These are phyloP conservation scores for Pichia sp. DNA, from an alignment of 1,139 yeast genomes.

Conservation along the genomic window DNA sequence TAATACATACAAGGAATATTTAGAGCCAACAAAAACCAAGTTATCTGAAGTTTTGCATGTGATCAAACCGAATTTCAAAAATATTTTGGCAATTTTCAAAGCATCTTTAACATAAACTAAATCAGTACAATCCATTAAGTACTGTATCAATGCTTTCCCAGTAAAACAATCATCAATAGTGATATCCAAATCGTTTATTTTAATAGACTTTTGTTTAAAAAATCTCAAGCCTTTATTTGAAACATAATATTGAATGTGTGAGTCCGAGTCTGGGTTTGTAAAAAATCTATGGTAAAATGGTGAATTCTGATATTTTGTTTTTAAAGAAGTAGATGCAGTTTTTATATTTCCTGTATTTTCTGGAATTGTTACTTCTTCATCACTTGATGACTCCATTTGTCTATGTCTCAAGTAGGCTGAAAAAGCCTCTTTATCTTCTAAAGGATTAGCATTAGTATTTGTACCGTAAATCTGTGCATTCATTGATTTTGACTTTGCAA, in stretches of 20 bases:
- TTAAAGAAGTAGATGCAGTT: not conserved
- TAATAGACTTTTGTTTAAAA: constrained; percentile 37
- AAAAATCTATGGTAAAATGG: constrained; percentile 75
- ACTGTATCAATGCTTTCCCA: constrained; percentile 76
- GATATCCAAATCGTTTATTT: constrained; percentile 19
- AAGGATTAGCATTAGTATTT: not conserved
- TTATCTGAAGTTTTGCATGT: constrained; percentile 12
- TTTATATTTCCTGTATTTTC: not conserved
- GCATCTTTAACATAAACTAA: constrained; percentile 57
- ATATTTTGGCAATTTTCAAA: constrained; percentile 47
- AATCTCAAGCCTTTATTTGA: constrained; percentile 63
- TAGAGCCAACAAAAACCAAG: constrained; percentile 1
- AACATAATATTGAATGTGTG: constrained; percentile 72
- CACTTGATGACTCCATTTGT: constrained; percentile 8
- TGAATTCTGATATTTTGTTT: constrained; percentile 31
- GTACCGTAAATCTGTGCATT: constrained; percentile 1
- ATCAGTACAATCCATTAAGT: constrained; percentile 89
- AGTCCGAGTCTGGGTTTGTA: constrained; percentile 83
- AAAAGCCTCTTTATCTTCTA: constrained; percentile 9
- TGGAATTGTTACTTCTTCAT: not conserved
- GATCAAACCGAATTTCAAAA: constrained; percentile 32
- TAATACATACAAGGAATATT: constrained; percentile 21
- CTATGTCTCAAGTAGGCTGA: constrained; percentile 13
- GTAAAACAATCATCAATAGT: constrained; percentile 45
- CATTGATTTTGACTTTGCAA: not conserved